Evolutionary conservation across 805 yeast species (phyloP), one percentile per base, ranked within the genome.

Genomic region (Candida tibetensis): DNA sequence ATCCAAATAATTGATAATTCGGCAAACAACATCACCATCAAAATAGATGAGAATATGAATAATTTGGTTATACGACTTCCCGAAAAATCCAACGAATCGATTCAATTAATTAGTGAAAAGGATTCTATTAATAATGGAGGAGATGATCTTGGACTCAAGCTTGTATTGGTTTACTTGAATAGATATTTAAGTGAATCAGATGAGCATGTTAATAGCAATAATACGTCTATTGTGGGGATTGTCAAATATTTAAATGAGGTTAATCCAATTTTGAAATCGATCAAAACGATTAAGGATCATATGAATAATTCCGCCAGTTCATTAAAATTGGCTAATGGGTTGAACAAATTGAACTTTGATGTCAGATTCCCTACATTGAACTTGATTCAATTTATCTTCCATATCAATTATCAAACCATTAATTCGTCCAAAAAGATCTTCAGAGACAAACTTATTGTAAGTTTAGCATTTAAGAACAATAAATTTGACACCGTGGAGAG

Each of bases 201-300:
- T 10, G 37, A 35, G 28, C 34, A 36, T 5, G 19, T 25, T 12
- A 9, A 17, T 23, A 9, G 17, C 28, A 14, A 17, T 28, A 25
- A 29, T 21, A 36, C 36, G 12, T 45, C 51, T n/a, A 52, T 66
- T 8, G 46, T 62, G 32, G 68, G 68, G 1, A 56, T 62, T 4
- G 49, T 67, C 37, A 57, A 53, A 34, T 69, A 64, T 41, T 45
- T 69, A 19, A 55, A 60, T 30, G 60, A 58, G 28, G 43, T 62
- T 6, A 53, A 55, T 13, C 67, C 65, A 9, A 46, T 68, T 2
- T 39, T 66, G 16, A 42, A 49, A 22, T 45, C 65, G 2, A 51
- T 60, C 6, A 41, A 46, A 7, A 34, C 39, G 1, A 50, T 62
- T 16, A 41, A 48, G 28, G 25, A 32, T 29, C 35, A 28, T 13